A percentile compares a stretch with the other conserved stretches of the same genome.
phyloP scores from a whole-genome alignment of 2,329 filamentous ascomycete species.

The Pseudohalonectria lignicola region DNA sequence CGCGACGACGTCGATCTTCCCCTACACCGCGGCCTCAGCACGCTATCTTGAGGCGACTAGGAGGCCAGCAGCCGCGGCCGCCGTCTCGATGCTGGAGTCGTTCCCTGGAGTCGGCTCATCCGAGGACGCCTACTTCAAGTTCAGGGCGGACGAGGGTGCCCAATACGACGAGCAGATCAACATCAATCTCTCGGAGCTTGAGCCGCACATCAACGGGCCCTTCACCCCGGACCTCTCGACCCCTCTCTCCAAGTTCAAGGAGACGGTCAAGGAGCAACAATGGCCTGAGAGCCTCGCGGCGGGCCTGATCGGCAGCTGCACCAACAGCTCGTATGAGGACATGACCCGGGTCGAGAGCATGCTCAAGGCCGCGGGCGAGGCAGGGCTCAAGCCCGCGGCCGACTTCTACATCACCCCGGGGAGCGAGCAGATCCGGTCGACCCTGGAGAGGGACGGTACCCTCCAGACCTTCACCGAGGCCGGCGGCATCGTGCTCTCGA shows the following conservation, averaged over 20 bases:
- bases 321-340: conserved; percentile 97
- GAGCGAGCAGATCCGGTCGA: conserved; percentile 93
- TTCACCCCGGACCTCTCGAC: conserved; percentile 95
- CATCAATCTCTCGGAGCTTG: conserved; percentile 80
- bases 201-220: conserved; percentile 94
- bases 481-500: conserved; percentile 82
- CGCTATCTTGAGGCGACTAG: conserved; percentile 83
- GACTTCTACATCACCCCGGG: conserved; percentile 96
- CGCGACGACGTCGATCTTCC: conserved; percentile 92
- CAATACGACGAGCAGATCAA: conserved; percentile 86
- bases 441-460: conserved; percentile 79
- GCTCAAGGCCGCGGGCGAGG: conserved; percentile 79
- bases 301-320: conserved; percentile 93
- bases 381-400: conserved; percentile 80
- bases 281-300: conserved; percentile 91
- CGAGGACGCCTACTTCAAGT: conserved; percentile 45
- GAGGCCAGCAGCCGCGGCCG: conserved; percentile 56
- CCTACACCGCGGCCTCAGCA: conserved; percentile 73
- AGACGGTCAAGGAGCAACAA: conserved; percentile 68
- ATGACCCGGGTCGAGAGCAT: conserved; percentile 94
- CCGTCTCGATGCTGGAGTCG: conserved; percentile 49
- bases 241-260: conserved; percentile 80
- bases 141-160: conserved; percentile 69
- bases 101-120: conserved; percentile 32
- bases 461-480: conserved; percentile 76